Evolutionary conservation across 1,139 yeast species (phyloP), one percentile per base, ranked within the genome.

Genomic region (Scheffersomyces segobiensis): DNA sequence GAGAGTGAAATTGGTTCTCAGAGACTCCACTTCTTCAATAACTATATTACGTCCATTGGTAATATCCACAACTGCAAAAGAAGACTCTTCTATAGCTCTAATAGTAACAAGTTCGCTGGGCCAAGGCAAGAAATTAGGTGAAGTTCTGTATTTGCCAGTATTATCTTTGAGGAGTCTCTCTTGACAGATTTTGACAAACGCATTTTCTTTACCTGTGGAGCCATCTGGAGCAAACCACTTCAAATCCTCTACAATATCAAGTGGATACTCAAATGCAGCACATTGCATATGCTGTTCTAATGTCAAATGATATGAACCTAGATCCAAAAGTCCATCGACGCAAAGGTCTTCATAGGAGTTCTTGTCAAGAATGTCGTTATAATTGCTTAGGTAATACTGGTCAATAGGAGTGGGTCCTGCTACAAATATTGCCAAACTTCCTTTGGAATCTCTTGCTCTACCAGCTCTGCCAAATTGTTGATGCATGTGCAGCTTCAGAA

Each of bases 391-490:
- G 68, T 89, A 95, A 67, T 89, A 88, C 67, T 92, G 96, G 71
- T 95, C 97, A 1, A 92, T 84, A 0, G 98, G 97, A 8, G 89
- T 88, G 17, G 88, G 87, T 26, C 96, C 91, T 0, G 95, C 96
- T 17, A 96, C 91, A 58, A 90, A 86, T 5, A 95, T 75, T 0
- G 97, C 95, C 67, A 95, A 73, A 18, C 83, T 78, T 1, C 83
- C 83, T 50, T 69, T 68, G 5, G 98, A 89, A 59, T 87, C 88
- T 55, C 81, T 82, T 59, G 97, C 85, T 70, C 98, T 79, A 17
- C 99, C 99, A 0, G 97, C 98, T 65, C 99, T 82, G 48, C 99
- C 99, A 77, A 96, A 89, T 68, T 95, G 99, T 71, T 95, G 99
- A 65, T 95, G 92, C 67, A 95, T 83, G 62, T 92, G 92, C 61